A percentile compares a stretch with the other conserved stretches of the same genome.
Conservation (phyloP, 768 basidiomycete genomes). For the Naganishia randhawae region DNA sequence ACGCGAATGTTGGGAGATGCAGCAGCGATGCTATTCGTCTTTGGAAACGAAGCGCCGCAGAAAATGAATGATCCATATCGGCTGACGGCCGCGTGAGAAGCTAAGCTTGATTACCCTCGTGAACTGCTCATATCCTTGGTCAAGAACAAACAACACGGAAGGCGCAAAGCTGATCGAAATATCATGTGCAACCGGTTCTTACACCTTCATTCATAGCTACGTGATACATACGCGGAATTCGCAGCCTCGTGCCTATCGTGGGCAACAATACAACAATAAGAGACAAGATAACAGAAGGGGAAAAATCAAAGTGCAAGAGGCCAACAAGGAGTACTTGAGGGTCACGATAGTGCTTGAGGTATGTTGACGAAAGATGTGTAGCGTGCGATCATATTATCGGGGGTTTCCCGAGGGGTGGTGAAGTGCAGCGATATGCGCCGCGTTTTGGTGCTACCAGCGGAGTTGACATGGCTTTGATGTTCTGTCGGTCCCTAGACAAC, state of each 20-base stretch:
- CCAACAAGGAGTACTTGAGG: background rate
- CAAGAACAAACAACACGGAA: too few species aligned
- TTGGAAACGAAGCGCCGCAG: too few species aligned
- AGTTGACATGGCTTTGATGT: background rate
- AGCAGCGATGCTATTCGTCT: too few species aligned
- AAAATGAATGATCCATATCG: too few species aligned
- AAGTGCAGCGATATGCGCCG: background rate
- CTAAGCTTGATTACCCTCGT: too few species aligned
- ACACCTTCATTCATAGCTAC: slow-evolving; percentile 1
- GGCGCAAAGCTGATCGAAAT: too few species aligned
- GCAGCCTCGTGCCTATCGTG: background rate
- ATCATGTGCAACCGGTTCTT: background rate
- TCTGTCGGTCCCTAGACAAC: background rate
- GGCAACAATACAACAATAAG: slow-evolving; percentile 9
- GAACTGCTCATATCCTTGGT: too few species aligned
- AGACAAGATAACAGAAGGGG: background rate
- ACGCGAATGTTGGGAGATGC: too few species aligned
- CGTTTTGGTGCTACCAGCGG: background rate
- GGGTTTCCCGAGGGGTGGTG: background rate
- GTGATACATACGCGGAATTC: slow-evolving; percentile 3
- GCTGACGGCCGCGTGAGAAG: too few species aligned
- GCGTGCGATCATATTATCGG: slow-evolving; percentile 5
- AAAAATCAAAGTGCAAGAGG: background rate
- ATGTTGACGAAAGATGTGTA: background rate
- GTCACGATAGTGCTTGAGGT: background rate